A percentile compares a stretch with the other conserved stretches of the same genome.
phyloP scores from a whole-genome alignment of 2,329 filamentous ascomycete genomes.

The Diaporthe sp. region DNA sequence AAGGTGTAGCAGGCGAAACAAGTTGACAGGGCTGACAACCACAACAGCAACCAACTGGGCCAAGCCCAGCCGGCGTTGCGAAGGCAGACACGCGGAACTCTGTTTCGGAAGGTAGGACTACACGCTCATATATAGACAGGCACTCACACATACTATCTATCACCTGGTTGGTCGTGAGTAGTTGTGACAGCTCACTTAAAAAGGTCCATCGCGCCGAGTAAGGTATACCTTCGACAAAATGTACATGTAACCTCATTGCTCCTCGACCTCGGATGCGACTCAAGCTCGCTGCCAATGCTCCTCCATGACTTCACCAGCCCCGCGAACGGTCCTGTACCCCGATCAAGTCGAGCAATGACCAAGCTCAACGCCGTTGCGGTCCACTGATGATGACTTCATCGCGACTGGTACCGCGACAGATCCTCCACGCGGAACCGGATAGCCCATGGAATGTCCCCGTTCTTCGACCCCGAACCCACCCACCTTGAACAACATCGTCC shows the following conservation, averaged over 20 bases:
- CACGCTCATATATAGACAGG: neutral
- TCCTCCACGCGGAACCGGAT: neutral
- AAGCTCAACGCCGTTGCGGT: neutral
- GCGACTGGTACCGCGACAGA: neutral
- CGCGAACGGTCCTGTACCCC: neutral
- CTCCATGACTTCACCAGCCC: slow-evolving; percentile 16
- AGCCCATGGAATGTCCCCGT: neutral
- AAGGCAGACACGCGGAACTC: neutral
- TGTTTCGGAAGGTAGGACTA: neutral
- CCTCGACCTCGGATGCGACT: slow-evolving; percentile 20
- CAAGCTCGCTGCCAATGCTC: neutral
- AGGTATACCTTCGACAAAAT: slow-evolving; percentile 8
- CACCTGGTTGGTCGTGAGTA: neutral
- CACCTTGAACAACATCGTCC: neutral
- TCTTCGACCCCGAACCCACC: neutral
- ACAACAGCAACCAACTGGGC: neutral
- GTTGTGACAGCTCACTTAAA: neutral
- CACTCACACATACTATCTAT: neutral
- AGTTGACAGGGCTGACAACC: neutral
- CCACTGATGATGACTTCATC: slow-evolving; percentile 11
- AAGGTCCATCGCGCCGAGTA: neutral
- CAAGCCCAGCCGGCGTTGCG: neutral
- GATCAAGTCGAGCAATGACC: neutral
- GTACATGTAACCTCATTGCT: slow-evolving; percentile 5
- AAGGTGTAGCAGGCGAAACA: too few species aligned